phyloP scores from a whole-genome alignment of 2,329 filamentous ascomycete genomes.

The Microcyclosporella mali region DNA sequence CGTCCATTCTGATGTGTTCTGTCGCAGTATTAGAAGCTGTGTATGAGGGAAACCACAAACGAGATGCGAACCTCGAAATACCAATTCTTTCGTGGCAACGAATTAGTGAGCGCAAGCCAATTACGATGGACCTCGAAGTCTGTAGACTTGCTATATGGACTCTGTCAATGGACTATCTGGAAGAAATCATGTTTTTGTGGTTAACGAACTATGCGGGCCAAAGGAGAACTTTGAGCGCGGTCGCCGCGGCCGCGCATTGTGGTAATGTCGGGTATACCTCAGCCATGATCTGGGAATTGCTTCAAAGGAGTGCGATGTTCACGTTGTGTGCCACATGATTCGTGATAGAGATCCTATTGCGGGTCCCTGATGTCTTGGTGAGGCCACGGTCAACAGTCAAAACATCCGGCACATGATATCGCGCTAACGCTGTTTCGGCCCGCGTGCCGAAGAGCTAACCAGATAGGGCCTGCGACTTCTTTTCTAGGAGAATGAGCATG shows the following conservation, averaged over 20 bases:
- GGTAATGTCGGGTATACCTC: slow-evolving; percentile 79
- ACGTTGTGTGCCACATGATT: no score
- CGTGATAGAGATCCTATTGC: no score
- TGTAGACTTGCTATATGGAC: slow-evolving; percentile 73
- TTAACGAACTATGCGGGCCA: slow-evolving; percentile 84
- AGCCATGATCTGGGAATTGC: slow-evolving; percentile 50
- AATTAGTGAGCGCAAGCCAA: slow-evolving; percentile 94
- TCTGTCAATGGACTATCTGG: no score
- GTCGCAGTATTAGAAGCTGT: slow-evolving; percentile 13
- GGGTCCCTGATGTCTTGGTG: no score
- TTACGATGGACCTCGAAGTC: slow-evolving; percentile 99
- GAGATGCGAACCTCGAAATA: slow-evolving; percentile 68
- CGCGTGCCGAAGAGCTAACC: no score
- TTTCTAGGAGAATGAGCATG: no score
- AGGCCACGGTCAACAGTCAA: no score
- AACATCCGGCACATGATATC: no score
- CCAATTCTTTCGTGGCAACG: slow-evolving; percentile 80
- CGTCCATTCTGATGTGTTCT: slow-evolving; percentile 97
- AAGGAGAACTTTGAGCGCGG: slow-evolving; percentile 83
- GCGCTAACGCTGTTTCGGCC: no score
- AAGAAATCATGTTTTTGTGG: no score
- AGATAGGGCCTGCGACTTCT: no score
- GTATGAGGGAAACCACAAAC: not conserved
- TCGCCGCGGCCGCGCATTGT: slow-evolving; percentile 80
- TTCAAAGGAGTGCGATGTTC: no score